Evolutionary conservation across 345 rosid genomes (phyloP).

Genomic region (Raphanus sativus): DNA sequence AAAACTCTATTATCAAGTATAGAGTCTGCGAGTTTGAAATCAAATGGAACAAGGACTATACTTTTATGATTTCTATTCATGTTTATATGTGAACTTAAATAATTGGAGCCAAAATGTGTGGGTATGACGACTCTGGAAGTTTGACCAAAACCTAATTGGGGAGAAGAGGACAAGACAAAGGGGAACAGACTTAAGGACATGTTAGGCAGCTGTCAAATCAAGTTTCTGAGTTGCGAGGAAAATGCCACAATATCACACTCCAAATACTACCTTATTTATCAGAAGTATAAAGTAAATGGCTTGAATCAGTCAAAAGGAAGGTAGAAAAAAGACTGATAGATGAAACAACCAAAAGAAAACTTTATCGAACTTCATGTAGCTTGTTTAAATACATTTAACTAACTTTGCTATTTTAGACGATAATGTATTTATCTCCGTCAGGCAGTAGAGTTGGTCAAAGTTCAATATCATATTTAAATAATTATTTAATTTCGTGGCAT

Average conservation of each 20-base stretch:
- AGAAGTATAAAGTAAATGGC: neutral
- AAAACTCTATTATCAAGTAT: neutral
- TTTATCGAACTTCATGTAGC: neutral
- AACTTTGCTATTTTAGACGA: constrained; percentile 17
- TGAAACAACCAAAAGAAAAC: constrained; percentile 8
- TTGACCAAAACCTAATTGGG: constrained; percentile 25
- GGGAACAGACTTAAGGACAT: constrained; percentile 10
- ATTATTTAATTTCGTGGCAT: neutral
- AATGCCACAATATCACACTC: constrained; percentile 22
- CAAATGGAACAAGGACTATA: neutral
- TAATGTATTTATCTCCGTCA: neutral
- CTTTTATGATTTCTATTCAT: neutral
- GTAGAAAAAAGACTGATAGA: neutral
- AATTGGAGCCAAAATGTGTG: constrained; percentile 36
- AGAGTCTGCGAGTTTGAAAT: neutral
- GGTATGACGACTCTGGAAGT: constrained; percentile 6
- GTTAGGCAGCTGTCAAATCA: constrained; percentile 36
- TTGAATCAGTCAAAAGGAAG: neutral
- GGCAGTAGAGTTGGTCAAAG: constrained; percentile 19
- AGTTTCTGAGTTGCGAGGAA: constrained; percentile 12
- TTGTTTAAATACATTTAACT: neutral
- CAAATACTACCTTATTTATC: neutral
- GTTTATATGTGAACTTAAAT: constrained; percentile 18
- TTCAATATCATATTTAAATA: constrained; percentile 10
- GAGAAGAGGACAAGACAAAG: constrained; percentile 12